These are phyloP conservation scores for Auriscalpium microsporum DNA, from an alignment of 768 basidiomycete species.

Conservation along the genomic window DNA sequence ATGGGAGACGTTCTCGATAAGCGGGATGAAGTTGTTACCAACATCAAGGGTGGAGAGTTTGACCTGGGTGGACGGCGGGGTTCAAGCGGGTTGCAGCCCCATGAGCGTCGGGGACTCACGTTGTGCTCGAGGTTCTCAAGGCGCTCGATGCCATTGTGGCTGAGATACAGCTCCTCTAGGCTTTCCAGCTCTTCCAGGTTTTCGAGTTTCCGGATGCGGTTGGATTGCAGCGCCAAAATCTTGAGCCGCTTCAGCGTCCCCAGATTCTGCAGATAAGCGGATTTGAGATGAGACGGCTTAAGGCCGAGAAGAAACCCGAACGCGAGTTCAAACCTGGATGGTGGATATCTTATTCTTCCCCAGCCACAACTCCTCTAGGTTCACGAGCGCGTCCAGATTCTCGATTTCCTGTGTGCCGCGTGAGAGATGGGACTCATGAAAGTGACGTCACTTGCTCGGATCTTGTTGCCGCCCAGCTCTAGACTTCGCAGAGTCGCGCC, in stretches of 20 bases:
- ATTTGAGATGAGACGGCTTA: background rate
- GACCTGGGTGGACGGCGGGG: slow-evolving; percentile 22
- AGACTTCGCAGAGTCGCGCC: slow-evolving; percentile 62
- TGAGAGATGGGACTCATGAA: slow-evolving; percentile 2
- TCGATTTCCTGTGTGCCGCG: slow-evolving; percentile 66
- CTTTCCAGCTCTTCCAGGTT: slow-evolving; percentile 61
- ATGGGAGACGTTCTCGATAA: slow-evolving; percentile 78
- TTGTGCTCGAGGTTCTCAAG: slow-evolving; percentile 84
- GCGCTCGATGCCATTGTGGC: slow-evolving; percentile 82
- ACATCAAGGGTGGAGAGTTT: slow-evolving; percentile 84
- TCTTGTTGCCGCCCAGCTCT: slow-evolving; percentile 89
- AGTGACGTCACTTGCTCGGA: slow-evolving; percentile 61
- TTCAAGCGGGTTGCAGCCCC: background rate
- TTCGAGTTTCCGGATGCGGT: slow-evolving; percentile 84
- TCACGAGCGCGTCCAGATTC: slow-evolving; percentile 68
- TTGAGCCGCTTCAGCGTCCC: slow-evolving; percentile 60
- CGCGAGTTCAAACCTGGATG: slow-evolving; percentile 54
- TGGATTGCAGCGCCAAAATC: slow-evolving; percentile 89
- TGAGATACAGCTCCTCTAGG: slow-evolving; percentile 87
- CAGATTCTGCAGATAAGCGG: slow-evolving; percentile 45
- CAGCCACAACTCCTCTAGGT: slow-evolving; percentile 89
- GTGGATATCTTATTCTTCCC: slow-evolving; percentile 96
- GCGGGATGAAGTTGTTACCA: slow-evolving; percentile 74
- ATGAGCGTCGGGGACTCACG: slow-evolving; percentile 29
- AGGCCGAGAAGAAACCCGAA: background rate